Evolutionary conservation across 495 filamentous ascomycete genomes (phyloP), one percentile per base, ranked within the genome.

Genomic region (Penicillium pulvis): DNA sequence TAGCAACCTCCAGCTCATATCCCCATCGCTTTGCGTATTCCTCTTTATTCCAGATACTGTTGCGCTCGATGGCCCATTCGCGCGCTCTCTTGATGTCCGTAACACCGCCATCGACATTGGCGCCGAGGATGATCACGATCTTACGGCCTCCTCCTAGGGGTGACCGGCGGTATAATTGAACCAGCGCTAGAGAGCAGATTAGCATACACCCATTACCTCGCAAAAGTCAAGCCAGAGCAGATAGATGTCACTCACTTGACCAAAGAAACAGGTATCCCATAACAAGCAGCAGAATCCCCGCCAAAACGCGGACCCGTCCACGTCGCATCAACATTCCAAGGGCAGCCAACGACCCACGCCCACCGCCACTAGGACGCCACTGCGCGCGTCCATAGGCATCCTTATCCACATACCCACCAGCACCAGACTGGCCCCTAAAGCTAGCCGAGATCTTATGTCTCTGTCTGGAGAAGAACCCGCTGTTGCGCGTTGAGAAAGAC

Each of bases 41-140:
- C 68, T 88, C 86, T 76, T 99, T 99, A 69, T 99, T 98, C 72
- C 86, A 86, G 28, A 98, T 86, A 65, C 93, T 97, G 74, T 97
- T 93, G 69, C 95, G 83, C 78, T 99, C 94, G 55, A 97, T 93
- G 0, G 94, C 94, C 95, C 95, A 99, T 71, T 99, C 94, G 55
- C 93, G 83, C 6, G 95, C 87, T 0, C 95, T 94, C 71, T 99
- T 99, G 92, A 90, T 96, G 70, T 96, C 94, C 93, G 97, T 98
- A 6, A 99, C 94, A 49, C 94, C 94, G 51, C 94, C 94, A 30
- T 95, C 94, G 55, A 92, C 83, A 68, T 99, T 99, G 47, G 94
- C 93, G 36, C 87, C 93, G 9, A 98, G 78, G 61, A 99, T 93
- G 31, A 99, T 89, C 36, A 99, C 94, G 65, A 90, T 91, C 67